A percentile compares a stretch with the other conserved stretches of the same genome.
Evolutionary conservation across 2,329 filamentous ascomycete species (phyloP).

Genomic region (Tolypocladium paradoxum): DNA sequence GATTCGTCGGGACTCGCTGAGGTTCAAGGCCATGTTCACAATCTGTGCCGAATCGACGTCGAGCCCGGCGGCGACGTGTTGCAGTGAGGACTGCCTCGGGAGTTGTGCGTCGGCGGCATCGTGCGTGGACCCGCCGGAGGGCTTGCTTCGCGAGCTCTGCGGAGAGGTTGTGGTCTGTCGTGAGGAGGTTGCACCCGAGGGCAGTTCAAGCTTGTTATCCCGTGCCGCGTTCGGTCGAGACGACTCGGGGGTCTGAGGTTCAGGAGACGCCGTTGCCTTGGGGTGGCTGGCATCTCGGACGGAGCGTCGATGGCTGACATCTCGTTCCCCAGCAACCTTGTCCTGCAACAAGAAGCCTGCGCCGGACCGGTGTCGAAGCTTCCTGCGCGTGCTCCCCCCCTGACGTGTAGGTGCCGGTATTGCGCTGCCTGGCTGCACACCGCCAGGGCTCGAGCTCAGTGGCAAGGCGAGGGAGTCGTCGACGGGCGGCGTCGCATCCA

Average conservation of each 20-base stretch:
- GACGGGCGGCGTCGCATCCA: not conserved
- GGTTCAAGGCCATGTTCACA: conserved; percentile 79
- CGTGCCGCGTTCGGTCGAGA: not conserved
- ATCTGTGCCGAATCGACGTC: conserved; percentile 79
- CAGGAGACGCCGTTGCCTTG: conserved; percentile 9
- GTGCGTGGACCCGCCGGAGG: not conserved
- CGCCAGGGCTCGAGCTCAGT: not conserved
- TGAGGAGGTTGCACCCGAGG: not conserved
- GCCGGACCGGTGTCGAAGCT: conserved; percentile 32
- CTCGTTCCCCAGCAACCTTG: conserved; percentile 22
- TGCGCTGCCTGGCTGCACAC: not conserved
- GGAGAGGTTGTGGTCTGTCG: not conserved
- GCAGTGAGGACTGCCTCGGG: not conserved
- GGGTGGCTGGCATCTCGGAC: conserved; percentile 12
- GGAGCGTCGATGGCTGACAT: conserved; percentile 18
- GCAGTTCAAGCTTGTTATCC: not conserved
- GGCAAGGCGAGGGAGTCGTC: not conserved
- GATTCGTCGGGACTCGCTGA: conserved; percentile 69
- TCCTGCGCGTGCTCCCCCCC: conserved; percentile 17
- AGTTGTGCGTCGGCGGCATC: not conserved
- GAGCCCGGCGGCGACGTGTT: conserved; percentile 18
- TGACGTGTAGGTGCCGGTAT: conserved; percentile 10
- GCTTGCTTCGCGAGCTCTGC: not conserved
- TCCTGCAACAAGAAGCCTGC: conserved; percentile 42
- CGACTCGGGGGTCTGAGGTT: conserved; percentile 1